These are phyloP conservation scores for Trichothecium sympodiale DNA, from an alignment of 2,329 filamentous ascomycete genomes.

Conservation along the genomic window DNA sequence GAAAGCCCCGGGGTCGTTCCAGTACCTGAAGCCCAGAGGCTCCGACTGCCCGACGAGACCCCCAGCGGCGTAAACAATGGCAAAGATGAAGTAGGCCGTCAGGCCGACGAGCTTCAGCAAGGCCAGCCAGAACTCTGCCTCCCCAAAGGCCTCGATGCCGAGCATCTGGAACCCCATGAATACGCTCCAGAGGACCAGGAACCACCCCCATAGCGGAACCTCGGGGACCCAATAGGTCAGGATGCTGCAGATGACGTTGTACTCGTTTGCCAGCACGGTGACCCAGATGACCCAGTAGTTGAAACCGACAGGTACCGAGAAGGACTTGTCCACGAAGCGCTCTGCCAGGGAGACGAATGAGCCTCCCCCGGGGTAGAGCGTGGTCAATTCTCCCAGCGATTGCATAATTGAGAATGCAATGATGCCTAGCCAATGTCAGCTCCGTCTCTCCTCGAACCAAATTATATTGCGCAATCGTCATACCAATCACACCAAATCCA, in stretches of 20 bases:
- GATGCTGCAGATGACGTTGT: constrained; percentile 57
- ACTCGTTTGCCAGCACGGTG: constrained; percentile 57
- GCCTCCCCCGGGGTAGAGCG: constrained; percentile 59
- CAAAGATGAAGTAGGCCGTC: constrained; percentile 62
- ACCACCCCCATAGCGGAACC: constrained; percentile 55
- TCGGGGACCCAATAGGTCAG: constrained; percentile 54
- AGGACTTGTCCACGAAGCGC: constrained; percentile 60
- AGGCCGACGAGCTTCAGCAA: constrained; percentile 60
- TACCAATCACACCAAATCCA: constrained; percentile 58
- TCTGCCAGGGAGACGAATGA: constrained; percentile 62
- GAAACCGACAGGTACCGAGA: constrained; percentile 59
- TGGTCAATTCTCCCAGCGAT: constrained; percentile 63
- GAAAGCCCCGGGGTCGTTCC: constrained; percentile 61
- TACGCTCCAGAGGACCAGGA: constrained; percentile 63
- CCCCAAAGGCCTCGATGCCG: constrained; percentile 64
- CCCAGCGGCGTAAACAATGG: constrained; percentile 59
- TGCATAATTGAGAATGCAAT: constrained; percentile 61
- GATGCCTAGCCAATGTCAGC: constrained; percentile 26
- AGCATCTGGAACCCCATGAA: constrained; percentile 60
- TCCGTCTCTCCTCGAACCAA: not conserved
- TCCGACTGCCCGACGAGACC: constrained; percentile 49
- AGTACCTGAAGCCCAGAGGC: constrained; percentile 58
- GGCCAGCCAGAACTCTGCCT: constrained; percentile 67
- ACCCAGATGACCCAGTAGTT: constrained; percentile 62
- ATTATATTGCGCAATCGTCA: constrained; percentile 4